phyloP scores from a whole-genome alignment of 1,284 basidiomycete species.

The Austropuccinia psidii region DNA sequence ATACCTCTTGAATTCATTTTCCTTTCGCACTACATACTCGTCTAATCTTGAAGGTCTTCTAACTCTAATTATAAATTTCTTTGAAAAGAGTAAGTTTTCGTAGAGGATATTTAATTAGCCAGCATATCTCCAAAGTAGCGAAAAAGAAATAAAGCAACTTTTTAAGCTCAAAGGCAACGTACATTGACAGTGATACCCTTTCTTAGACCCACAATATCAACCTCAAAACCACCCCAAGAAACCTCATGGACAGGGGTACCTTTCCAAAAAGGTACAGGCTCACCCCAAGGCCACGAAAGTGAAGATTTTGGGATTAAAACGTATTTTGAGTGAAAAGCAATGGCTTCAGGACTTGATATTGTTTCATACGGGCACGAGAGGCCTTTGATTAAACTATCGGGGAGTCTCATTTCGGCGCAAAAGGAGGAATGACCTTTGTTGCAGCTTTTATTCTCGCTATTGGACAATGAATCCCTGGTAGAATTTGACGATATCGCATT shows the following conservation, averaged over 20 bases:
- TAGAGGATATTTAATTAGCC: too few species aligned
- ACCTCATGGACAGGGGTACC: constrained; percentile 39
- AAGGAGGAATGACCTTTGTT: too few species aligned
- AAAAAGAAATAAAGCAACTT: neutral
- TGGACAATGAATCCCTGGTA: neutral
- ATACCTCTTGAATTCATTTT: constrained; percentile 41
- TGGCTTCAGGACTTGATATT: neutral
- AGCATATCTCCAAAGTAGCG: neutral
- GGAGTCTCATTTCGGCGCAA: neutral
- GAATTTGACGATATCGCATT: neutral
- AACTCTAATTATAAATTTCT: constrained; percentile 42
- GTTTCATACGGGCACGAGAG: constrained; percentile 8
- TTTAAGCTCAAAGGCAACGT: neutral
- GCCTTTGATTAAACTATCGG: constrained; percentile 11
- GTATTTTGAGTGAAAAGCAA: neutral
- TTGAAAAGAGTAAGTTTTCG: neutral
- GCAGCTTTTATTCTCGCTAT: neutral
- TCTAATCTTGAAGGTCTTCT: constrained; percentile 40
- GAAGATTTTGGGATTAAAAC: constrained; percentile 38
- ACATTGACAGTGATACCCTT: constrained; percentile 38
- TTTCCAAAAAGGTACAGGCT: constrained; percentile 39
- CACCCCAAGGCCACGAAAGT: constrained; percentile 40
- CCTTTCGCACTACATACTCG: constrained; percentile 41
- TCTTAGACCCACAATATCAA: constrained; percentile 40
- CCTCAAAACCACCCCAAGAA: constrained; percentile 43